Base-by-base conservation (phyloP, 225 moss, liverwort and hornwort genomes). In the Climacium dendroides region DNA sequence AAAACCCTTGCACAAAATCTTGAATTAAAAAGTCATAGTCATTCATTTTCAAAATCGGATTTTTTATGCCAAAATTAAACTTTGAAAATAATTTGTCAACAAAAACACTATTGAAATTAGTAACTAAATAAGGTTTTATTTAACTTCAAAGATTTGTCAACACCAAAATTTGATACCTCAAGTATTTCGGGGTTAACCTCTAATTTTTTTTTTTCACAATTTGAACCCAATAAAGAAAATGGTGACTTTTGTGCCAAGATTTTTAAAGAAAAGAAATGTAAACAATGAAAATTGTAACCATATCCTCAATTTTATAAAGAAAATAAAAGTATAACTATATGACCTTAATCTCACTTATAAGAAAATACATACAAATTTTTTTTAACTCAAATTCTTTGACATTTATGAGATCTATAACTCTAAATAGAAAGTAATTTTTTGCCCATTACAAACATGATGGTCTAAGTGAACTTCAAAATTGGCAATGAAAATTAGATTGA, bases 361-460 rank as follows among this genome's bases (percentile, higher is more conserved):
- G 6, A 19, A 19, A 66, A 32, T 1, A 5, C 3, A 17, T 66
- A 66, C 11, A 65, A 66, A 66, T 19, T 0, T 2, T 0, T 2
- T n/a, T 63, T 66, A n/a, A 66, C 3, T 66, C 20, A 66, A n/a
- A 20, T 20, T n/a, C 11, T 22, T 37, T 22, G 37, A 2, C 2
- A 67, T 67, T 37, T 67, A 67, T 22, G 2, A 37, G 32, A 66
- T 67, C 13, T 67, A 67, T 19, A 3, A 64, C 1, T 34, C 18
- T 34, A 64, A 64, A 64, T 18, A 64, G 34, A 34, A 60, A 60
- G 13, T 13, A 6, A 60, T 60, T 60, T 60, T 28, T 60, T 1
- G 6, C 28, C 64, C 18, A 34, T 34, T 64, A 18, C 11, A 1
- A 4, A 6, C 6, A 0, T 34, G 5, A 34, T 64, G 35, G 35